Conservation (phyloP, 2,329 filamentous ascomycete species). For the Alternaria sp. region DNA sequence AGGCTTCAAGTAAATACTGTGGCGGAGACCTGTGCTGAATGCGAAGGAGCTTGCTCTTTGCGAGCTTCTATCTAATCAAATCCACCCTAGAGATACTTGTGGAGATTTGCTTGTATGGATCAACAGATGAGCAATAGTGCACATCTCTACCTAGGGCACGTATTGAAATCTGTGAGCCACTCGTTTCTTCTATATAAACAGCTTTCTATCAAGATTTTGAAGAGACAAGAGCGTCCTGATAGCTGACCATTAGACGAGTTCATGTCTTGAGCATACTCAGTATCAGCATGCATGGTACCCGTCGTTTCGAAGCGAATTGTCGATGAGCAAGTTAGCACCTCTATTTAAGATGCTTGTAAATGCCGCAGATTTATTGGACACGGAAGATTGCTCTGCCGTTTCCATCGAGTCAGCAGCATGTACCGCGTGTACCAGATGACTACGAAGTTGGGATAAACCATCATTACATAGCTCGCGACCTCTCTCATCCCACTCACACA, state of each 20-base stretch:
- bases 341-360: not conserved
- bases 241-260: not conserved
- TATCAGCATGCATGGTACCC: not conserved
- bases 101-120: not conserved
- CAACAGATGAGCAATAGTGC: not conserved
- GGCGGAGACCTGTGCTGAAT: not conserved
- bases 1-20: not conserved
- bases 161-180: not conserved
- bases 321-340: not conserved
- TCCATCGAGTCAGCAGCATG: not conserved
- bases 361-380: not conserved
- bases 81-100: not conserved
- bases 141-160: not conserved
- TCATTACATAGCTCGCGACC: not conserved
- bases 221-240: not conserved
- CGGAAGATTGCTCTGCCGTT: not conserved
- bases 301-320: not conserved
- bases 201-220: not conserved
- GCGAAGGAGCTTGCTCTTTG: not conserved
- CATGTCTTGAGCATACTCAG: not conserved
- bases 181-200: not conserved
- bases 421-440: not conserved
- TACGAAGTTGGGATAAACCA: not conserved
- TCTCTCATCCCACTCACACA: not conserved
- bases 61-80: not conserved